These are phyloP conservation scores for Aspergillus pseudonomiae DNA, from an alignment of 2,329 filamentous ascomycete genomes.

Conservation along the genomic window DNA sequence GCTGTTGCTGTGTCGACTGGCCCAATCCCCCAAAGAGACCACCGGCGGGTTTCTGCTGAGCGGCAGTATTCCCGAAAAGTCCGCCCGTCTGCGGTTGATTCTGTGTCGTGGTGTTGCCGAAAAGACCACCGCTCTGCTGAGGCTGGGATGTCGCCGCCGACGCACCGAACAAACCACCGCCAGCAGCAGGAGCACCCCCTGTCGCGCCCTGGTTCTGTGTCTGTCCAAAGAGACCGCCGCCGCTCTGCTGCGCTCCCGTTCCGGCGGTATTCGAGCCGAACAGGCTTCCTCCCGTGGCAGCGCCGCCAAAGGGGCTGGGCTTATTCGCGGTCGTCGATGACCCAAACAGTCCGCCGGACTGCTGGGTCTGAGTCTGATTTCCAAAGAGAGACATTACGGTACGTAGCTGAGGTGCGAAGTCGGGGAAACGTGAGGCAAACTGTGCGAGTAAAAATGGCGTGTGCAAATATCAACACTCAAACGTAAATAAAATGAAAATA, in stretches of 20 bases:
- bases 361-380: constrained; percentile 25
- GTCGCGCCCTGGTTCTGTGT: constrained; percentile 25
- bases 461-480: background rate
- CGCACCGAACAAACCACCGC: constrained; percentile 31
- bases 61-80: constrained; percentile 37
- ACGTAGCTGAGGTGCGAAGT: background rate
- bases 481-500: background rate
- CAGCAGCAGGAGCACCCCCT: constrained; percentile 12
- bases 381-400: constrained; percentile 45
- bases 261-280: constrained; percentile 29
- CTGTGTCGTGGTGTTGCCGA: constrained; percentile 29
- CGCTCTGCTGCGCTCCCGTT: constrained; percentile 19
- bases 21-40: constrained; percentile 32
- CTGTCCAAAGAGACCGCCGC: constrained; percentile 22
- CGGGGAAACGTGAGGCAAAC: background rate
- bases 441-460: background rate
- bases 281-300: constrained; percentile 33
- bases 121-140: constrained; percentile 36
- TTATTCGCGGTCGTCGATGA: constrained; percentile 32
- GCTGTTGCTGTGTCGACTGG: constrained; percentile 14
- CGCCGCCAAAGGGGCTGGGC: constrained; percentile 42
- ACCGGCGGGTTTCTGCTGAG: constrained; percentile 31
- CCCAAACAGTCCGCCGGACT: constrained; percentile 35
- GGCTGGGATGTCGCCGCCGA: constrained; percentile 29
- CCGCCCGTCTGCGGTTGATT: constrained; percentile 35